Base-by-base conservation (phyloP, 2,329 filamentous ascomycete species). In the Exophiala sp. region DNA sequence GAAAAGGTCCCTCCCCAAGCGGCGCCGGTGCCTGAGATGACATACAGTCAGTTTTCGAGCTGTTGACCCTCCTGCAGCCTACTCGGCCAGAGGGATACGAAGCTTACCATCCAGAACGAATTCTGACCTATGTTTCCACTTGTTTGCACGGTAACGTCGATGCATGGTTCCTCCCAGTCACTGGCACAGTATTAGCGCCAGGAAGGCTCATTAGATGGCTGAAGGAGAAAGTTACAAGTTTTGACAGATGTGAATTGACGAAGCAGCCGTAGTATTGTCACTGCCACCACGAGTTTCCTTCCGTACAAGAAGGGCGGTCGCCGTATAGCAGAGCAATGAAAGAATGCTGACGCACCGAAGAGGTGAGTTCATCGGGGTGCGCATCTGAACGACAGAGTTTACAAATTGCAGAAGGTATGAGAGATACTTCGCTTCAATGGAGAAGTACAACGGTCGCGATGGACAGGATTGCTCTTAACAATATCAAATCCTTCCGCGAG, bases 171-270 rank as follows among this genome's bases (percentile, higher is more conserved):
- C 4, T 20, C 8, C 50, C 50, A 53, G 34, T 48, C 44, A 20
- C 50, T 53, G 10, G 9, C 16, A 7, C 14, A 10, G n/a, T 8
- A 34, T 52, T 29, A 52, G 50, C 29, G n/a, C 20, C n/a, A 29
- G 20, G 21, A 40, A 21, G 42, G 2, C 20, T 24, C 10, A 32
- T 21, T 14, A 29, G 5, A 5, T 7, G 21, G n/a, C n/a, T 8
- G 33, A 33, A 51, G 18, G 49, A 16, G 21, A 11, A 7, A 24
- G 11, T 16, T 33, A 53, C 50, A 48, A 48, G 21, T 53, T 48
- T n/a, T 53, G 50, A 38, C 50, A 53, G 33, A 53, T 48, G 24
- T 36, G 43, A 18, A 53, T 43, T 8, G 50, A 53, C 6, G 16
- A 38, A 36, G 21, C 29, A 18, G n/a, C 11, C 29, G 16, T 34